Evolutionary conservation across 2,329 filamentous ascomycete species (phyloP).

Genomic region (Talaromyces amestolkiae): DNA sequence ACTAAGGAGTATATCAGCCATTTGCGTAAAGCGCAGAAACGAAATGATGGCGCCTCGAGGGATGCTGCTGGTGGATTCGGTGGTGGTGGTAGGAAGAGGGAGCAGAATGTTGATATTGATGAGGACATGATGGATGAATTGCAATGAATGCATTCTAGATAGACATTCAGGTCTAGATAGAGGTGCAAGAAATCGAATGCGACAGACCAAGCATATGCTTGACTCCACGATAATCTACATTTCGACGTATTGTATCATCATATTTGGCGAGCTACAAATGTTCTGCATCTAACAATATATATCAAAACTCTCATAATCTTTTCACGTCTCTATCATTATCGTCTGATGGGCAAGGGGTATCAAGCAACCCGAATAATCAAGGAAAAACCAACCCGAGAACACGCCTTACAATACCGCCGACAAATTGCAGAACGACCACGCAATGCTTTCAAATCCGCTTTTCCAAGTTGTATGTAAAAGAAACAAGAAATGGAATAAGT

Average conservation of each 20-base stretch:
- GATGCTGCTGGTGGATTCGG: constrained; percentile 17
- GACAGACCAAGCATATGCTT: not conserved
- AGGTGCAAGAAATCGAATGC: not conserved
- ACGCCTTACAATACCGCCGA: constrained; percentile 12
- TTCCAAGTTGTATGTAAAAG: not conserved
- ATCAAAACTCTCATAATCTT: not conserved
- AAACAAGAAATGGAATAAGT: not conserved
- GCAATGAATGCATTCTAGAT: constrained; percentile 21
- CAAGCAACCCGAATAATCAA: constrained; percentile 15
- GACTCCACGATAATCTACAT: not conserved
- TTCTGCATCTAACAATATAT: not conserved
- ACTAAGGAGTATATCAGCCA: constrained; percentile 59
- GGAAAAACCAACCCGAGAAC: constrained; percentile 3
- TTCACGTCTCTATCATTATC: constrained; percentile 17
- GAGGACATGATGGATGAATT: constrained; percentile 43
- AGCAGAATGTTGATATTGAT: constrained; percentile 30
- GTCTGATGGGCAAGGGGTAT: constrained; percentile 17
- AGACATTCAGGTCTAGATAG: not conserved
- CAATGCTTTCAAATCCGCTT: constrained; percentile 5
- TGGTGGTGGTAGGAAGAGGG: constrained; percentile 19
- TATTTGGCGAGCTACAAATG: not conserved
- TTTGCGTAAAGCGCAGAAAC: constrained; percentile 48
- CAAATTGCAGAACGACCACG: constrained; percentile 8
- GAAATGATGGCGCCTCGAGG: constrained; percentile 25
- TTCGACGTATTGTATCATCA: not conserved